Evolutionary conservation across 2,329 filamentous ascomycete species (phyloP), one percentile per base, ranked within the genome.

Genomic region (Colletotrichum lentis): DNA sequence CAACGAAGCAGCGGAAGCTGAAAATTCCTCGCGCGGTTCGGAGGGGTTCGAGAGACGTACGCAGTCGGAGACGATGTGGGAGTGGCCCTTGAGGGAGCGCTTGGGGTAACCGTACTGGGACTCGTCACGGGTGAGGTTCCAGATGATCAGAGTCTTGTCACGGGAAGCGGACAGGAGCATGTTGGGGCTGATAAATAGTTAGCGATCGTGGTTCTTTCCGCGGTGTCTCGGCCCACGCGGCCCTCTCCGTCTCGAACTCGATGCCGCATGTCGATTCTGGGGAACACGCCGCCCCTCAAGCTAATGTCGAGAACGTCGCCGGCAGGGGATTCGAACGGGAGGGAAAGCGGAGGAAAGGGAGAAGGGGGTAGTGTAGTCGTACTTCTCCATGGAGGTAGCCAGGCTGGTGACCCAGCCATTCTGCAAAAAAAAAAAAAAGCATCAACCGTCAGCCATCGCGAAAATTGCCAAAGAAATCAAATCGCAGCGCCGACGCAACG

Each of bases 61-160:
- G 86, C 96, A 98, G 91, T 99, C 96, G 83, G 96, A 98, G 82
- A 99, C 94, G 83, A 99, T 99, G 91, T 99, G 96, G 74, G 94
- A 97, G 90, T 99, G 96, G 80, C 96, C 96, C 86, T 96, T 91
- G 77, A 99, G 94, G 81, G 93, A 96, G 86, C 96, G 91, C 91
- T 99, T 98, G 81, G 96, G 96, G 89, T 97, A 97, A 78, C 96
- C 96, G 89, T 98, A 99, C 81, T 93, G 91, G 82, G 90, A 90
- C 87, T 98, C 96, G 84, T 98, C 94, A 85, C 96, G 95, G 84
- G 96, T 98, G 80, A 99, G 89, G 90, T 97, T 97, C 96, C 96
- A 99, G 90, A 99, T 97, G 87, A 99, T 99, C 83, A 99, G 88
- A 76, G 92, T 93, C 92, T 98, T 97, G 90, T 99, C 96, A 86